Evolutionary conservation across 768 basidiomycete genomes (phyloP), one percentile per base, ranked within the genome.

Genomic region (Mrakia blollopis): DNA sequence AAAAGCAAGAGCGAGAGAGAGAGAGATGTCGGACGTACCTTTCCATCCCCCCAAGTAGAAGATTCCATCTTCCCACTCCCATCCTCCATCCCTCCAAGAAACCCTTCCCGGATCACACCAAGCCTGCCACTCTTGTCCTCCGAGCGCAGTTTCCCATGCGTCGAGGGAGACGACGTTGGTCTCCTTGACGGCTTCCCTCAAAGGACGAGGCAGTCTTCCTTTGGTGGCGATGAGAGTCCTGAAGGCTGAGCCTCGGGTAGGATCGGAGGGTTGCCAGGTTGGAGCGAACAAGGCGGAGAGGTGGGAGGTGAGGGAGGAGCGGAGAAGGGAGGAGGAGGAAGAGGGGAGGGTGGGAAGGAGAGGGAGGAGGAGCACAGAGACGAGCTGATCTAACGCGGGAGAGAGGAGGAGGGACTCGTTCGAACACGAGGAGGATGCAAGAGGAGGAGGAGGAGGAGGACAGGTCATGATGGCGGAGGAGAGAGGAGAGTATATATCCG

Each of bases 21-120:
- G 44, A 50, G 21, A 6, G 16, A 18, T 41, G 28, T 39, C 39
- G 2, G 30, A 77, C 76, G 16, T 23, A 77, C 76, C 76, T 32
- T 73, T 72, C 76, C 76, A 77, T 6, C 76, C 76, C 41, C 76
- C 76, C 14, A 65, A 23, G 76, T 61, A 77, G 78, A 79, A 83
- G 16, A 80, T 82, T 21, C 80, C 75, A 70, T 83, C 83, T 63
- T 81, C 82, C 80, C 81, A 84, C 41, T 81, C 80, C 83, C 83
- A 83, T 7, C 81, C 81, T 10, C 84, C 84, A 69, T 81, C 83
- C 41, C 84, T 77, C 81, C 80, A 82, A 47, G 77, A 74, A 28
- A 84, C 82, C 61, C 80, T 75, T 3, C 84, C 84, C 25, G 84
- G 84, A 80, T 84, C 84, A 69, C 83, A 82, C 83, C 83, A 84